These are phyloP conservation scores for Aspergillus candidus DNA, from an alignment of 2,329 filamentous ascomycete genomes.

Conservation along the genomic window DNA sequence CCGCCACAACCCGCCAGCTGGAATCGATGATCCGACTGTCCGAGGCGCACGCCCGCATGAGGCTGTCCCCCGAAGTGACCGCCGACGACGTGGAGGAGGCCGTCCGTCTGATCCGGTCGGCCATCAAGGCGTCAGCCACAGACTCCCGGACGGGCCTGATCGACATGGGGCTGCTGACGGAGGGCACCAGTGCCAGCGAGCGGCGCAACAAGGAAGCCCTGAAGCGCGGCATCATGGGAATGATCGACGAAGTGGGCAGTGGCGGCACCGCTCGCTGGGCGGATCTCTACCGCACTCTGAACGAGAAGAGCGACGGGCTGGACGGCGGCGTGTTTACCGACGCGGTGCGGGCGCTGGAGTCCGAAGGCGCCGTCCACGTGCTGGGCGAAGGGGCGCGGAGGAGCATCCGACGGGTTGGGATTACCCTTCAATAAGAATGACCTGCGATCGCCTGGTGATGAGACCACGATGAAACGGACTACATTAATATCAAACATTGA, in stretches of 20 bases:
- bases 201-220: slow-evolving; percentile 75
- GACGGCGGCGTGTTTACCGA: slow-evolving; percentile 79
- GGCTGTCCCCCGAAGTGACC: slow-evolving; percentile 69
- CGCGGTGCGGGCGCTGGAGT: slow-evolving; percentile 70
- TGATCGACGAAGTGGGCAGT: slow-evolving; percentile 75
- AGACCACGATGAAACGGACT: slow-evolving; percentile 27
- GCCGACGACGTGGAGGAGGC: slow-evolving; percentile 81
- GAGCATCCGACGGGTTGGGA: slow-evolving; percentile 69
- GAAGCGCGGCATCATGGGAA: slow-evolving; percentile 66
- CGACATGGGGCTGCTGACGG: slow-evolving; percentile 91
- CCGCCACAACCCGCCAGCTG: slow-evolving; percentile 90
- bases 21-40: slow-evolving; percentile 97
- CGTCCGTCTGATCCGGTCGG: slow-evolving; percentile 84
- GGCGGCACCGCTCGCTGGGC: slow-evolving; percentile 63
- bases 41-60: slow-evolving; percentile 98
- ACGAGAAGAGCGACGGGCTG: slow-evolving; percentile 63
- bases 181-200: slow-evolving; percentile 88
- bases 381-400: slow-evolving; percentile 78
- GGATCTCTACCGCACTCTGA: slow-evolving; percentile 69
- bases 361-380: slow-evolving; percentile 75
- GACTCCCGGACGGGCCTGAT: slow-evolving; percentile 85
- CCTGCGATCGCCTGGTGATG: slow-evolving; percentile 11
- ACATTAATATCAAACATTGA: slow-evolving; percentile 16
- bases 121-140: slow-evolving; percentile 95
- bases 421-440: slow-evolving; percentile 20